Evolutionary conservation across 139 green algal species (phyloP).

Genomic region (Nannochloris sp.): DNA sequence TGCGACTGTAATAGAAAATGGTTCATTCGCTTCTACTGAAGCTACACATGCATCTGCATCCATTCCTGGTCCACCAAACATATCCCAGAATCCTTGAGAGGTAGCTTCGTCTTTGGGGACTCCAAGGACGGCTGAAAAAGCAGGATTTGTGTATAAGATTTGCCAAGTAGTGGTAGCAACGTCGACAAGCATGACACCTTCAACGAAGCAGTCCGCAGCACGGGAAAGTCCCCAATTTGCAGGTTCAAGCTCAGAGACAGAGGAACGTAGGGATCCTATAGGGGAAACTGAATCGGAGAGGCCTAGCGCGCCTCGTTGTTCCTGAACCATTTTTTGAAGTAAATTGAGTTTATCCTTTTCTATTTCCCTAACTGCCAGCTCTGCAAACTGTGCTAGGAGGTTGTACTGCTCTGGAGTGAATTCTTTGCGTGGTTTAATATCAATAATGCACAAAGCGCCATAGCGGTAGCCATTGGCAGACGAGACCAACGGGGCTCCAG

Average conservation of each 20-base stretch:
- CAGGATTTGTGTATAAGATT: constrained; percentile 22
- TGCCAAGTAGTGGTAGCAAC: constrained; percentile 3
- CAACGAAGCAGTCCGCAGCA: constrained; percentile 45
- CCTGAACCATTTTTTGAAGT: constrained; percentile 30
- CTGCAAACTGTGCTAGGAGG: constrained; percentile 71
- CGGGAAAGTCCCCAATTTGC: not conserved
- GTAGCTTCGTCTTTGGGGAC: not conserved
- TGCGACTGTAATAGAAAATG: constrained; percentile 8
- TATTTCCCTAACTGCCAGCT: constrained; percentile 77
- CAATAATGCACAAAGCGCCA: constrained; percentile 75
- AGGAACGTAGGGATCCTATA: not conserved
- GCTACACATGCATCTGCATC: not conserved
- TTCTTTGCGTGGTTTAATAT: constrained; percentile 50
- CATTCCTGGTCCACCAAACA: not conserved
- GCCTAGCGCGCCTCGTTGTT: constrained; percentile 4
- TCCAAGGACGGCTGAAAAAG: constrained; percentile 8
- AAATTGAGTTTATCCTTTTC: constrained; percentile 62
- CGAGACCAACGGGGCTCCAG: constrained; percentile 67
- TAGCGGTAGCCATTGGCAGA: constrained; percentile 51
- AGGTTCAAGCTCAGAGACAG: not conserved
- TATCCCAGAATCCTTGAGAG: constrained; percentile 19
- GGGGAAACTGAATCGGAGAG: no score
- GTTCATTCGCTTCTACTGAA: not conserved
- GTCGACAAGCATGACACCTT: constrained; percentile 73
- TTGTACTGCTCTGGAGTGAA: constrained; percentile 60